Evolutionary conservation across 2,329 filamentous ascomycete genomes (phyloP).

Genomic region (Ophiostoma australiae): DNA sequence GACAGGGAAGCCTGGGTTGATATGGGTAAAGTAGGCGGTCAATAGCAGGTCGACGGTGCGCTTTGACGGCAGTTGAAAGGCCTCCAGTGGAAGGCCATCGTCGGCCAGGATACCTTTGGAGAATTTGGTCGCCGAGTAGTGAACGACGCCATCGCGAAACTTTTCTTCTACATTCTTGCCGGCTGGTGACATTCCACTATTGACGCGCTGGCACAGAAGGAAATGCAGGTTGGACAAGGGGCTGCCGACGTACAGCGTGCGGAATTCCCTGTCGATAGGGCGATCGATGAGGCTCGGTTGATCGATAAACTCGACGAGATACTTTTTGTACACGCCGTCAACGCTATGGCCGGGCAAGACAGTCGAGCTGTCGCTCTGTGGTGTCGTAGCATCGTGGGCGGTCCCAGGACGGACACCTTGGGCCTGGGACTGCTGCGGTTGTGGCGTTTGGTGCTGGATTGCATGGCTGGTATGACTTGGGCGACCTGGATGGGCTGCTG

Average conservation of each 20-base stretch:
- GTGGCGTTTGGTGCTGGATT: neutral
- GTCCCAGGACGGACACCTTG: neutral
- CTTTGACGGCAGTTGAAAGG: conserved; percentile 20
- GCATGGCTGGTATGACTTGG: neutral
- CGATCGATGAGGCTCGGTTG: neutral
- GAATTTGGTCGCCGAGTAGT: neutral
- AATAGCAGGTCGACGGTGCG: conserved; percentile 15
- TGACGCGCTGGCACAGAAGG: neutral
- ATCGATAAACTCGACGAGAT: neutral
- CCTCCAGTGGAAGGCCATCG: conserved; percentile 16
- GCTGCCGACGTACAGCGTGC: neutral
- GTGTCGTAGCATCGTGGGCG: neutral
- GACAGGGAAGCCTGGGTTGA: conserved; percentile 7
- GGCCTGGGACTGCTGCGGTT: neutral
- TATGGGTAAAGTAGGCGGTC: conserved; percentile 17
- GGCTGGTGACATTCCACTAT: neutral
- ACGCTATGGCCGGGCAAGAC: neutral
- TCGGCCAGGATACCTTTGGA: neutral
- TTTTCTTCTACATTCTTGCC: neutral
- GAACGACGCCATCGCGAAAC: neutral
- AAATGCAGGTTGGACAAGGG: neutral
- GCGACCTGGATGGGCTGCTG: neutral
- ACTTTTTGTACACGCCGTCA: neutral
- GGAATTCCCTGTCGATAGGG: neutral
- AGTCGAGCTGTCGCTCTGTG: neutral